Base-by-base conservation (phyloP, 23 red algal species). In the Gracilaria domingensis region DNA sequence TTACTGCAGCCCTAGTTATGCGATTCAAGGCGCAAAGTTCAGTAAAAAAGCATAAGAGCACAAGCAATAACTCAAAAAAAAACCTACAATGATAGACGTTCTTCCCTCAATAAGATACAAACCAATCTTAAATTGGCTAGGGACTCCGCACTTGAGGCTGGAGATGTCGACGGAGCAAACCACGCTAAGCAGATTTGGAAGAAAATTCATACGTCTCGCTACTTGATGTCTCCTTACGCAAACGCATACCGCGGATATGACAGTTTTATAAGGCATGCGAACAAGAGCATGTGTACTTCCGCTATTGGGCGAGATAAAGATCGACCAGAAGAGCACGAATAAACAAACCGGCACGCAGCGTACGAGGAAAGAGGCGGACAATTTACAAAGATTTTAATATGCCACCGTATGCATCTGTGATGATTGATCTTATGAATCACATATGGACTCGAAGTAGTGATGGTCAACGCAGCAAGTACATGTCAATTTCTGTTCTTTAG, bases 391-490 rank as follows among this genome's bases (percentile, higher is more conserved):
- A 84, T 24, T 69, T 36, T 24, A 4, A 47, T 17, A 42, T 84
- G 29, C 58, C 81, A 26, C 8, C 4, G 0, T 84, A 84, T 45
- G 81, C 26, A 14, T 39, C 57, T 14, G 59, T 84, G 50, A 44
- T 84, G 60, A 21, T 84, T 13, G 81, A 67, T 67, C 14, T 49
- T 5, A 84, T 84, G 81, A 84, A 84, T 56, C 58, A 84, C 12
- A 84, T 84, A 33, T 84, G 81, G 81, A 67, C 34, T 14, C 57
- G 58, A 6, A 59, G 81, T n/a, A 69, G 59, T 8, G 81, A 69
- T 34, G 34, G 81, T 8, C 53, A 2, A 44, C 55, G 81, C 67
- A 59, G 81, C 3, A 84, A 84, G 8, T 67, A 2, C n/a, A 1
- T 67, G 4, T 13, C 11, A 1, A 30, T 84, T 24, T 69, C 57